Evolutionary conservation across 352 stramenopile species (phyloP).

Genomic region (Thalassiosira pacifica): DNA sequence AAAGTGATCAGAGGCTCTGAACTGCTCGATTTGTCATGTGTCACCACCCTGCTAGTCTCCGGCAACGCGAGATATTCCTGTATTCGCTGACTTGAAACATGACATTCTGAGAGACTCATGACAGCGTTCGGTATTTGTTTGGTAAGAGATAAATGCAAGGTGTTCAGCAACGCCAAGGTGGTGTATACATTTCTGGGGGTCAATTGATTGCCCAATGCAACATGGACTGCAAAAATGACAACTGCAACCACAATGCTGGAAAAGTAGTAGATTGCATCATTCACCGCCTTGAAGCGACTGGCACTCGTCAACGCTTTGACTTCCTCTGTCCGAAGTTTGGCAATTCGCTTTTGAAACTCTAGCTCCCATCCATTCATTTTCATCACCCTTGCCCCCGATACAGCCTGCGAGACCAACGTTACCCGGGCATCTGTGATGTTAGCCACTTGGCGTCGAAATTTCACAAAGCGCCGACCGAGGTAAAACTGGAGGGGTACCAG

Average conservation of each 20-base stretch:
- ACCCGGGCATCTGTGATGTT: constrained; percentile 79
- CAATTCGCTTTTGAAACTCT: constrained; percentile 76
- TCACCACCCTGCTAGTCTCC: no score
- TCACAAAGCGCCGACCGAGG: constrained; percentile 70
- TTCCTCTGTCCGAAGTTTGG: constrained; percentile 66
- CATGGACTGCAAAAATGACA: constrained; percentile 78
- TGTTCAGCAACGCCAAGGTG: constrained; percentile 78
- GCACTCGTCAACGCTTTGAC: constrained; percentile 65
- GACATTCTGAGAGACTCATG: constrained; percentile 79
- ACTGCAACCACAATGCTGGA: constrained; percentile 73
- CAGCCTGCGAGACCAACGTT: constrained; percentile 78
- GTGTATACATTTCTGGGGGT: constrained; percentile 80
- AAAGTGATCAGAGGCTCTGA: constrained; percentile 26
- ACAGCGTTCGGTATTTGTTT: constrained; percentile 81
- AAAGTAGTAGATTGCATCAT: constrained; percentile 83
- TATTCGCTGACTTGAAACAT: constrained; percentile 75
- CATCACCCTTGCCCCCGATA: constrained; percentile 76
- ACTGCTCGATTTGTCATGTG: constrained; percentile 9
- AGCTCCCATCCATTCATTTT: constrained; percentile 83
- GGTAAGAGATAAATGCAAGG: constrained; percentile 72
- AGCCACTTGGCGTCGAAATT: constrained; percentile 71
- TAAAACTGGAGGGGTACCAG: constrained; percentile 80
- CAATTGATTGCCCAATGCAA: constrained; percentile 64
- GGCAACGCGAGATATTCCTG: constrained; percentile 79
- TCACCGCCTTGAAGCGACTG: constrained; percentile 69